Percentiles rank a stretch among this genome's conserved stretches.
Evolutionary conservation across 257 asterid species (phyloP).

Genomic region (Jasminum sambac): DNA sequence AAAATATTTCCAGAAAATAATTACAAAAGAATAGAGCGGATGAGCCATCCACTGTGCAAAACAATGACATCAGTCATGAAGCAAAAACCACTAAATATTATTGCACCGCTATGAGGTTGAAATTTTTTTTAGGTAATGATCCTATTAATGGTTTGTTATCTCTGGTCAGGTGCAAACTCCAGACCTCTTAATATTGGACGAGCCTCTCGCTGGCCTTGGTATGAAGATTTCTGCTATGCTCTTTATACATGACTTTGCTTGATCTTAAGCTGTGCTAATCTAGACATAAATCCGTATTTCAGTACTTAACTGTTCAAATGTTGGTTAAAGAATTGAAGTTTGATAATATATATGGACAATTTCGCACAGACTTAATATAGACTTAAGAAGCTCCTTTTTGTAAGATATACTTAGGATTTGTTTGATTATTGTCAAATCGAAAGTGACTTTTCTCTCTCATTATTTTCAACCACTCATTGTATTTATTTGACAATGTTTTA

Average conservation of each 20-base stretch:
- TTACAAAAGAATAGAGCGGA: no score
- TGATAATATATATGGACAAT: background rate
- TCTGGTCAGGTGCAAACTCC: constrained; percentile 84
- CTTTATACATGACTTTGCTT: constrained; percentile 22
- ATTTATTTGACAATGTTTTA: no score
- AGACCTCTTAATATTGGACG: constrained; percentile 76
- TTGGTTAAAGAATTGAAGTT: constrained; percentile 5
- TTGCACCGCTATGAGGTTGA: background rate
- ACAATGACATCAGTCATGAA: no score
- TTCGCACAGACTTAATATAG: no score
- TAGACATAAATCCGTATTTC: background rate
- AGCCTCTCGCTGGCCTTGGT: constrained; percentile 99
- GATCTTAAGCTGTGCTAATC: constrained; percentile 21
- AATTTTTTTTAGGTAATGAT: constrained; percentile 20
- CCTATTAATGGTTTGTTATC: constrained; percentile 25
- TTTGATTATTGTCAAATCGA: no score
- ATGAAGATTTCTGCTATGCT: constrained; percentile 28
- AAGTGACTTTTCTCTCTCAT: no score
- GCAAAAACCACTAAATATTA: constrained; percentile 6
- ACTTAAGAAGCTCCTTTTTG: no score
- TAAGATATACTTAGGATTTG: no score
- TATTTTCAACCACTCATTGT: no score
- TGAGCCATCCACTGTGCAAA: no score
- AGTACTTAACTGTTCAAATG: constrained; percentile 2
- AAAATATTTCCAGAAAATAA: no score